Percentiles rank a stretch among this genome's conserved stretches.
Evolutionary conservation across 306 rosid genomes (phyloP).

Genomic region (Benincasa hispida): DNA sequence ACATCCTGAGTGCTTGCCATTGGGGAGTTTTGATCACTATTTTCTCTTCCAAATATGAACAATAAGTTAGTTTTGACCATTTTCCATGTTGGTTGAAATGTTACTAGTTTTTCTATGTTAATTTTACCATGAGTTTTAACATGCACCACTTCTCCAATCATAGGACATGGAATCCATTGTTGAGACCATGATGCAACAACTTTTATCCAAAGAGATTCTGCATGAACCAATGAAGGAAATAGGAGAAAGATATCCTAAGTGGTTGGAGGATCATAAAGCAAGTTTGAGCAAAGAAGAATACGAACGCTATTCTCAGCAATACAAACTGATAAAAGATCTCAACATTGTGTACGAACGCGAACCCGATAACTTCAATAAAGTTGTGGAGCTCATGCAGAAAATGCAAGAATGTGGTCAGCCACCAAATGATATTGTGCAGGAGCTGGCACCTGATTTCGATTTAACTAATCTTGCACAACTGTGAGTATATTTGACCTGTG

Average conservation of each 20-base stretch:
- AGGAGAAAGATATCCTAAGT: constrained; percentile 88
- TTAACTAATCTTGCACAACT: constrained; percentile 64
- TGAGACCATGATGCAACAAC: constrained; percentile 96
- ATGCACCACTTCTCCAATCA: not conserved
- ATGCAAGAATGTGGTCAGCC: constrained; percentile 99
- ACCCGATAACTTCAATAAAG: constrained; percentile 54
- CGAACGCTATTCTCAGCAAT: constrained; percentile 55
- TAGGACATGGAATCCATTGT: constrained; percentile 86
- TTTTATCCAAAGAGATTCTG: constrained; percentile 89
- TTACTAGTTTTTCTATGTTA: not conserved
- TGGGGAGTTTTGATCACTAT: not conserved
- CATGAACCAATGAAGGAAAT: constrained; percentile 97
- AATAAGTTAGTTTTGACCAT: not conserved
- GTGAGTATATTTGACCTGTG: constrained; percentile 35
- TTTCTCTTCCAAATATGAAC: not conserved
- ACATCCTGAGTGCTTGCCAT: not conserved
- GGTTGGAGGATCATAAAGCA: constrained; percentile 78
- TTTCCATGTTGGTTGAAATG: not conserved
- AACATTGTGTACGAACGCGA: constrained; percentile 72
- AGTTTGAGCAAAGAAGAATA: constrained; percentile 69
- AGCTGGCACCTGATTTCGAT: constrained; percentile 84
- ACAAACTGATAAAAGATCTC: constrained; percentile 49
- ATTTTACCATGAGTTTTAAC: not conserved
- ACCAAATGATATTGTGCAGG: constrained; percentile 70
- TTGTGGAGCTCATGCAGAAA: constrained; percentile 93